These are phyloP conservation scores for Kappamyces sp. DNA, from an alignment of 192 early-diverging fungal species.

Conservation along the genomic window DNA sequence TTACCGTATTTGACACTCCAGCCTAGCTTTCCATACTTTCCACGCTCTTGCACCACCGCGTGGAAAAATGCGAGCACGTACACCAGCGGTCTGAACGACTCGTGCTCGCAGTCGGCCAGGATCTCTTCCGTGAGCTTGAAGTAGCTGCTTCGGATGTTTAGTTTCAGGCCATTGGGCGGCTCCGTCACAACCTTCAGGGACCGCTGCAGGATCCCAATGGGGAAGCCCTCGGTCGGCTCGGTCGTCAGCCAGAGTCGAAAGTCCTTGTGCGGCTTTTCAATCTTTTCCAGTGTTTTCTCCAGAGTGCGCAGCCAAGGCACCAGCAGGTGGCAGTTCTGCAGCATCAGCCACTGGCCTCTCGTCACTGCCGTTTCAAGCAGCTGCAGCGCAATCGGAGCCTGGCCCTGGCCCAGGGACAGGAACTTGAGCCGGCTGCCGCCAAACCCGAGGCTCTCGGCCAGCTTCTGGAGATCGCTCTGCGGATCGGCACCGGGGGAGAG, in stretches of 20 bases:
- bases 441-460: slow-evolving; percentile 53
- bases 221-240: slow-evolving; percentile 51
- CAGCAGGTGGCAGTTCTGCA: slow-evolving; percentile 57
- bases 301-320: slow-evolving; percentile 49
- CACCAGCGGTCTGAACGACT: slow-evolving; percentile 49
- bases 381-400: slow-evolving; percentile 56
- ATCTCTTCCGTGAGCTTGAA: slow-evolving; percentile 52
- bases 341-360: slow-evolving; percentile 59
- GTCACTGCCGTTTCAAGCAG: slow-evolving; percentile 56
- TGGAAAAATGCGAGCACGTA: slow-evolving; percentile 60
- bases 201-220: slow-evolving; percentile 56
- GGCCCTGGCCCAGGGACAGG: slow-evolving; percentile 57
- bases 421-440: slow-evolving; percentile 56
- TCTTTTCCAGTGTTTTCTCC: slow-evolving; percentile 59
- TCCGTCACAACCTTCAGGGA: slow-evolving; percentile 62
- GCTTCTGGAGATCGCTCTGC: slow-evolving; percentile 56
- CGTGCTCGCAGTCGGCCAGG: slow-evolving; percentile 49
- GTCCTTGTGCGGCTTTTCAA: slow-evolving; percentile 56
- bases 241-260: slow-evolving; percentile 59
- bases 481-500: slow-evolving; percentile 59
- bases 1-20: slow-evolving; percentile 56
- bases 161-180: slow-evolving; percentile 55
- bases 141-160: slow-evolving; percentile 54
- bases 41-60: slow-evolving; percentile 57
- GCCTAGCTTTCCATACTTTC: slow-evolving; percentile 59